Percentiles rank a stretch among this genome's conserved stretches.
phyloP scores from a whole-genome alignment of 805 yeast species.

The Lachancea thermotolerans region DNA sequence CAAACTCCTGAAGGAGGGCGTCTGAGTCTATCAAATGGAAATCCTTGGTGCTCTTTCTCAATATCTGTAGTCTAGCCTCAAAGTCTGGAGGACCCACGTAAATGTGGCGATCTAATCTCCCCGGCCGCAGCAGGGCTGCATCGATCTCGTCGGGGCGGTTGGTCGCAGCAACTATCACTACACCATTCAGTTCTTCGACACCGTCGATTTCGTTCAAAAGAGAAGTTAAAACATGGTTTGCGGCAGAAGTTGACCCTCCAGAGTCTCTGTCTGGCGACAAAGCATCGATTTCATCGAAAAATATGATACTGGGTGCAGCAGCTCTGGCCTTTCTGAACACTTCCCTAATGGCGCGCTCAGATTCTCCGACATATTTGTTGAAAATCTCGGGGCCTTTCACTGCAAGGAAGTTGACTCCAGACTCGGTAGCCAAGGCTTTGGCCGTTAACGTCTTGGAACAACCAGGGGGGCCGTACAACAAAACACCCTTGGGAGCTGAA shows the following conservation, averaged over 20 bases:
- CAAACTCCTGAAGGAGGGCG: constrained; percentile 47
- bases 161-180: constrained; percentile 91
- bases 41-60: constrained; percentile 58
- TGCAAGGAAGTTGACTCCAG: constrained; percentile 88
- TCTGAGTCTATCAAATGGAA: constrained; percentile 47
- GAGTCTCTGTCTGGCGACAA: constrained; percentile 70
- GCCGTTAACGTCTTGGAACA: constrained; percentile 95
- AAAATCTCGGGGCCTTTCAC: constrained; percentile 96
- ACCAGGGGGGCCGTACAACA: constrained; percentile 97
- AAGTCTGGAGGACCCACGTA: constrained; percentile 89
- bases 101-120: constrained; percentile 87
- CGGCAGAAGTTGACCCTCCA: constrained; percentile 54
- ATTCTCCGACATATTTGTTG: constrained; percentile 93
- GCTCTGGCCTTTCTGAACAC: constrained; percentile 90
- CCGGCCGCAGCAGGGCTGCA: constrained; percentile 90
- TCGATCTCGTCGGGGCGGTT: constrained; percentile 92
- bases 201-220: constrained; percentile 94
- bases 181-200: constrained; percentile 90
- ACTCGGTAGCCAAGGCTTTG: constrained; percentile 90
- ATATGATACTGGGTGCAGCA: constrained; percentile 89
- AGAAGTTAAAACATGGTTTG: constrained; percentile 83
- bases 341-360: constrained; percentile 89
- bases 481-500: constrained; percentile 85
- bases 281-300: constrained; percentile 97
- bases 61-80: constrained; percentile 72